A percentile compares a stretch with the other conserved stretches of the same genome.
phyloP scores from a whole-genome alignment of 2,329 filamentous ascomycete genomes.

The Cladosporium sp. region DNA sequence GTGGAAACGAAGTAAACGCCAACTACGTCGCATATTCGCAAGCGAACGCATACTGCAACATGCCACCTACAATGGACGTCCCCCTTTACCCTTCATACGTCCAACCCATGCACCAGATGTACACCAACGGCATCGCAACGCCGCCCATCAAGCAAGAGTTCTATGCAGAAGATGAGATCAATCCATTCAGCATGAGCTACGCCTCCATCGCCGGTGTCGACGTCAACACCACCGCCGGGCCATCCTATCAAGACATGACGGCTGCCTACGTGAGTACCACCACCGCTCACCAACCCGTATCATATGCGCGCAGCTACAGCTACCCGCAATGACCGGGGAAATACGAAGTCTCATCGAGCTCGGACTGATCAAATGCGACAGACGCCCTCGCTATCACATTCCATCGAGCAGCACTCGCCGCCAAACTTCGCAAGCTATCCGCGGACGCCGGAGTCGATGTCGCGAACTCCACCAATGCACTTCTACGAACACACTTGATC shows the following conservation, averaged over 20 bases:
- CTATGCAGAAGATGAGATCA: conserved; percentile 58
- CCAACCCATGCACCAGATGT: conserved; percentile 40
- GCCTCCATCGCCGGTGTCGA: conserved; percentile 62
- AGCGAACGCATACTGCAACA: conserved; percentile 17
- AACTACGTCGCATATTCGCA: conserved; percentile 42
- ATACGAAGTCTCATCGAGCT: not conserved
- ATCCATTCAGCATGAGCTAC: conserved; percentile 66
- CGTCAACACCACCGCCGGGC: conserved; percentile 33
- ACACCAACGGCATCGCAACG: conserved; percentile 37
- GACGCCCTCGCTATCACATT: conserved; percentile 74
- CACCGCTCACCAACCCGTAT: conserved; percentile 33
- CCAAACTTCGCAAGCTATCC: conserved; percentile 36
- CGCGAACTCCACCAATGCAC: conserved; percentile 57
- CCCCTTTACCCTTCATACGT: conserved; percentile 53
- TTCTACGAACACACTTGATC: conserved; percentile 15
- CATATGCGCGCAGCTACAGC: conserved; percentile 19
- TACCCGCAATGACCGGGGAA: conserved; percentile 11
- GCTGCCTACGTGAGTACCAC: conserved; percentile 65
- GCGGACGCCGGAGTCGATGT: conserved; percentile 69
- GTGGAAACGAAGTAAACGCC: conserved; percentile 55
- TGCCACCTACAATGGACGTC: conserved; percentile 45
- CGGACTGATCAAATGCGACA: conserved; percentile 35
- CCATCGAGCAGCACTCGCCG: conserved; percentile 42
- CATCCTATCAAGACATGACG: conserved; percentile 17
- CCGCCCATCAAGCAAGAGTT: conserved; percentile 63